phyloP scores from a whole-genome alignment of 2,329 filamentous ascomycete genomes.

The Madurella mycetomatis region DNA sequence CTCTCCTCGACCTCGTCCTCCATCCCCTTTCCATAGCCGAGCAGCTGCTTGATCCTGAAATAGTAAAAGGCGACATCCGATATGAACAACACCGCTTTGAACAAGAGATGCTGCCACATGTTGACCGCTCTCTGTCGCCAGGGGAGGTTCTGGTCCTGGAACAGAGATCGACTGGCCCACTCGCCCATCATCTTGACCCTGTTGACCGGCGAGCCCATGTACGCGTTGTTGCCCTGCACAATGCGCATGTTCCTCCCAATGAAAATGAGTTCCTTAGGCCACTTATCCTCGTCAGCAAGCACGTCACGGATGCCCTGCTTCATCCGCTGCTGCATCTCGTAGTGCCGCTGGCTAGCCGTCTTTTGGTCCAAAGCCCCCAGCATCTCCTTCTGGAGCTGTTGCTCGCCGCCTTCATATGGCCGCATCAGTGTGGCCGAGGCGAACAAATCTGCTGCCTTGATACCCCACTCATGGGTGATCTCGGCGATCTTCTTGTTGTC shows the following conservation, averaged over 20 bases:
- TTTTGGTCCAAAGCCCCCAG: slow-evolving; percentile 59
- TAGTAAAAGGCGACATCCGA: slow-evolving; percentile 83
- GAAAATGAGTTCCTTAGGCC: slow-evolving; percentile 87
- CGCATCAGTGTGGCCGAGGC: slow-evolving; percentile 84
- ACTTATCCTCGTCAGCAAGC: slow-evolving; percentile 78
- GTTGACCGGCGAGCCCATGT: slow-evolving; percentile 83
- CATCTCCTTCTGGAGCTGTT: slow-evolving; percentile 59
- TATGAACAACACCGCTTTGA: slow-evolving; percentile 68
- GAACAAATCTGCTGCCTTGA: slow-evolving; percentile 85
- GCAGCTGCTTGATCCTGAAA: slow-evolving; percentile 68
- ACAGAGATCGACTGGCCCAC: slow-evolving; percentile 83
- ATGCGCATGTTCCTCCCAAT: slow-evolving; percentile 89
- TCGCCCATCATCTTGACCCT: slow-evolving; percentile 88
- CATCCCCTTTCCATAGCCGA: slow-evolving; percentile 78
- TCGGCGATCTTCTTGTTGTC: slow-evolving; percentile 75
- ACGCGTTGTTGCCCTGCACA: slow-evolving; percentile 90
- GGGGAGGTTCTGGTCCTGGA: slow-evolving; percentile 64
- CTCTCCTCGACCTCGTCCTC: slow-evolving; percentile 88
- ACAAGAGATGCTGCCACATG: slow-evolving; percentile 74
- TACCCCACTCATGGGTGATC: slow-evolving; percentile 78
- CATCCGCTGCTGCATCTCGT: slow-evolving; percentile 83
- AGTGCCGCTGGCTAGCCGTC: slow-evolving; percentile 68
- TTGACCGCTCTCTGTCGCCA: slow-evolving; percentile 61
- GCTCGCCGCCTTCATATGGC: slow-evolving; percentile 83
- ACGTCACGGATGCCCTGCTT: slow-evolving; percentile 65